phyloP scores from a whole-genome alignment of 2,329 filamentous ascomycete species.

The Scopulariopsis brevicaulis region DNA sequence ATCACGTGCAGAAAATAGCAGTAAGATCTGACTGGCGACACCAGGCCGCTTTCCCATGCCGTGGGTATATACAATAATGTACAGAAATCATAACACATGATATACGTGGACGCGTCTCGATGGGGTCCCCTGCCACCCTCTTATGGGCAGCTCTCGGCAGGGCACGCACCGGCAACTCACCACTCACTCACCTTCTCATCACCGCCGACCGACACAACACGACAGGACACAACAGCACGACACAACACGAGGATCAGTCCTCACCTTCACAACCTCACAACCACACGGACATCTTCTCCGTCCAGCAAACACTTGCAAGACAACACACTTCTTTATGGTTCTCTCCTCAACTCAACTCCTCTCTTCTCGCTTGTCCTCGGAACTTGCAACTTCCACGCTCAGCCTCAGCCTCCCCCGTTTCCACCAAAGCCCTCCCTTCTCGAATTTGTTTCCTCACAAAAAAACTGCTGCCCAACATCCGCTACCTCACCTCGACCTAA shows the following conservation, averaged over 20 bases:
- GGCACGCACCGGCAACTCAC: too few species aligned
- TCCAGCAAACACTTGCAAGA: not conserved
- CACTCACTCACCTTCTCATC: too few species aligned
- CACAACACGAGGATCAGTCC: not conserved
- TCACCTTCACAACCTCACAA: not conserved
- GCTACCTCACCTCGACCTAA: not conserved
- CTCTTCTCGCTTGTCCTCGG: not conserved
- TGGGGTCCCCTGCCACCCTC: too few species aligned
- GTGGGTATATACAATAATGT: not conserved
- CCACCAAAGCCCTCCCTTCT: not conserved
- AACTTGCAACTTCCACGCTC: not conserved
- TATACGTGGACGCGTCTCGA: not conserved
- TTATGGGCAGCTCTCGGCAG: too few species aligned
- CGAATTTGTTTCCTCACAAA: not conserved
- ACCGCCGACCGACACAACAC: not conserved
- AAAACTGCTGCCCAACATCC: not conserved
- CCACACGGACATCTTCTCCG: not conserved
- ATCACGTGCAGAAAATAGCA: too few species aligned
- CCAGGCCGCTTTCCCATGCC: too few species aligned
- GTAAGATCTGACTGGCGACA: too few species aligned
- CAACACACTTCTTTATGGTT: not conserved
- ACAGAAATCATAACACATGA: not conserved
- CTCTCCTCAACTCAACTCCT: not conserved
- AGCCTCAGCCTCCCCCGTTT: not conserved
- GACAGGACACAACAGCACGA: too few species aligned